Base-by-base conservation (phyloP, 495 filamentous ascomycete species). In the Tuber melanosporum region DNA sequence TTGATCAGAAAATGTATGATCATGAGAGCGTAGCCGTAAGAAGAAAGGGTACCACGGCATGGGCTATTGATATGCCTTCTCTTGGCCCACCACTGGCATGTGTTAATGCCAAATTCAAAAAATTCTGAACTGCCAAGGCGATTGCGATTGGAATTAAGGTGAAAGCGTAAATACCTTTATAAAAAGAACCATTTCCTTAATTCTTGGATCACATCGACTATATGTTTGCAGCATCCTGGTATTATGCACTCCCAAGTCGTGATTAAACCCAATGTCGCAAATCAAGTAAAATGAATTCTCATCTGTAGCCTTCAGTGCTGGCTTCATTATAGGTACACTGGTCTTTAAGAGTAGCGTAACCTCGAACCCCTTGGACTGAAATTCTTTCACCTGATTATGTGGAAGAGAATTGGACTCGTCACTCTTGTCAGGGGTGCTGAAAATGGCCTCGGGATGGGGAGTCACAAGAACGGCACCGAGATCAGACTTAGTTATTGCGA, bases 11-110 rank as follows among this genome's bases (percentile, higher is more conserved):
- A 95, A 82, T 96, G 93, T 20, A 96, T 85, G 22, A 93, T 90
- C 92, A 95, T 94, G 10, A 96, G 86, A n/a, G 93, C 92, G 84
- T 94, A 96, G 71, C 93, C 93, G 83, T 96, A 96, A 74, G 91
- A 93, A 80, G 91, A 92, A 49, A 96, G 86, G 0, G 92, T 94
- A 72, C 93, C 93, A 62, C 89, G 88, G 82, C 93, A 95, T 26
- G 91, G 88, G 73, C 87, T 89, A 84, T 95, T 95, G 84, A 96
- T 95, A 75, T 88, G 90, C 57, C 93, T 89, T 45, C 87, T 86
- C 84, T 93, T 94, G 52, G 93, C 91, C 93, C 93, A 96, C 76
- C 89, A 86, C 82, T 83, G 74, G 71, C 70, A 39, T 79, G 17
- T 71, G 71, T 73, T 73, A 22, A 41, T 17, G 72, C 19, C 19